Evolutionary conservation across 2,329 filamentous ascomycete genomes (phyloP).

Genomic region (Ustulina deusta): DNA sequence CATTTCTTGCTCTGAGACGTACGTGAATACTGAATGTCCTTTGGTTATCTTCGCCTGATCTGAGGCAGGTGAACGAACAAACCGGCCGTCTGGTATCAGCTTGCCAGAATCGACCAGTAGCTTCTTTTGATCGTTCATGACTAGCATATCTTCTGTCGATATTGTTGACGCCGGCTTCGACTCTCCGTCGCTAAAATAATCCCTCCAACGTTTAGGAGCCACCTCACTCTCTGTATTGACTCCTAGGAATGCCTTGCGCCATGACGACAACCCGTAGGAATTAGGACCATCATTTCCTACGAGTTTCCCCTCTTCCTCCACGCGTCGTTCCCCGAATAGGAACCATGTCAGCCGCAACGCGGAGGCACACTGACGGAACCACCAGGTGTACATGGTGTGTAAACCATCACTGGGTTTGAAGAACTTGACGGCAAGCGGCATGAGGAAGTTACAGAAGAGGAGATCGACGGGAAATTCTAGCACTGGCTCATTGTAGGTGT

Average conservation of each 20-base stretch:
- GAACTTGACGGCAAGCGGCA: slow-evolving; percentile 85
- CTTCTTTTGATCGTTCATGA: slow-evolving; percentile 56
- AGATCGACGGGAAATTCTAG: slow-evolving; percentile 95
- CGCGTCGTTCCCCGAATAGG: slow-evolving; percentile 84
- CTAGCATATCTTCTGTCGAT: slow-evolving; percentile 52
- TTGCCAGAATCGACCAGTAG: slow-evolving; percentile 62
- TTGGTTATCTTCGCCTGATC: slow-evolving; percentile 96
- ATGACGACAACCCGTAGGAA: slow-evolving; percentile 52
- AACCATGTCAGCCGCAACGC: slow-evolving; percentile 88
- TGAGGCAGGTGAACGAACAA: slow-evolving; percentile 91
- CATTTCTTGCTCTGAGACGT: slow-evolving; percentile 75
- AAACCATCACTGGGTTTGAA: slow-evolving; percentile 88
- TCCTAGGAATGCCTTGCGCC: slow-evolving; percentile 61
- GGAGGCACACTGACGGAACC: slow-evolving; percentile 89
- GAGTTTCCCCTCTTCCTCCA: slow-evolving; percentile 83
- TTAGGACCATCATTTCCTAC: slow-evolving; percentile 52
- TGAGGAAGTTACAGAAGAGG: slow-evolving; percentile 95
- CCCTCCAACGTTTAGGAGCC: slow-evolving; percentile 68
- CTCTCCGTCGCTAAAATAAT: slow-evolving; percentile 63
- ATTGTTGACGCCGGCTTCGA: slow-evolving; percentile 57
- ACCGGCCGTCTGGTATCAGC: slow-evolving; percentile 78
- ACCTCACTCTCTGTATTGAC: slow-evolving; percentile 58
- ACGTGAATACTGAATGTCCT: slow-evolving; percentile 81
- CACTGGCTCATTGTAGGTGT: slow-evolving; percentile 91
- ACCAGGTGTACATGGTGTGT: slow-evolving; percentile 92